These are phyloP conservation scores for Geoglossum cookeanum DNA, from an alignment of 2,329 filamentous ascomycete genomes.

Conservation along the genomic window DNA sequence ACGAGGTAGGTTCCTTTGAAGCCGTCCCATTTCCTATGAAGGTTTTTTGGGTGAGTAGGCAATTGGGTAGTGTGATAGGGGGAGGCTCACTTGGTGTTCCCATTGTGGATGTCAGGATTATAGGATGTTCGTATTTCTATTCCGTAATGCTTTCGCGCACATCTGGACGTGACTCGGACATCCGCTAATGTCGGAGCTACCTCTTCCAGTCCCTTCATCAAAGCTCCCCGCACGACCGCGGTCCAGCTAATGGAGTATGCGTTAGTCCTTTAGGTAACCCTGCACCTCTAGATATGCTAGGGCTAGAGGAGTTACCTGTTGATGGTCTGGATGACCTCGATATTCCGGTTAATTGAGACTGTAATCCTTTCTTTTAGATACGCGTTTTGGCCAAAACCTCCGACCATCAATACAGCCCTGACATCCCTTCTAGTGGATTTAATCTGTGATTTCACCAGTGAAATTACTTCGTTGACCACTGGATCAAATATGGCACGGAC, in stretches of 20 bases:
- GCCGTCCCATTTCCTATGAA: not conserved
- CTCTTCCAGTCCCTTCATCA: not conserved
- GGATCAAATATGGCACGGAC: conserved; percentile 28
- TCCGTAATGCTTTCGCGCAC: not conserved
- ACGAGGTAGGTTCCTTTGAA: not conserved
- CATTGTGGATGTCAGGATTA: not conserved
- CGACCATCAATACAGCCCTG: conserved; percentile 15
- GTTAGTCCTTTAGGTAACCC: conserved; percentile 41
- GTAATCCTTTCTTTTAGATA: conserved; percentile 28
- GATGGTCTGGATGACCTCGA: conserved; percentile 44
- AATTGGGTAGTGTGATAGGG: not conserved
- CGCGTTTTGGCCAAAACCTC: conserved; percentile 42
- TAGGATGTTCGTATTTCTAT: conserved; percentile 2
- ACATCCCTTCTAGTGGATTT: conserved; percentile 29
- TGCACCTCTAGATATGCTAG: conserved; percentile 14
- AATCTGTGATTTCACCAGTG: conserved; percentile 48
- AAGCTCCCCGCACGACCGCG: not conserved
- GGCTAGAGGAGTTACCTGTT: conserved; percentile 31
- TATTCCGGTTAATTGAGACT: conserved; percentile 34
- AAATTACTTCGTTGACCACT: conserved; percentile 28
- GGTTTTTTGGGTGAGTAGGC: not conserved
- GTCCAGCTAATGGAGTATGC: not conserved
- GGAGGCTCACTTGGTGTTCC: not conserved
- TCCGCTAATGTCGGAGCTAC: not conserved
- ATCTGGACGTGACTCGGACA: not conserved